Percentiles rank a stretch among this genome's conserved stretches.
phyloP scores from a whole-genome alignment of 345 rosid species.

The Rhizophora mangle region DNA sequence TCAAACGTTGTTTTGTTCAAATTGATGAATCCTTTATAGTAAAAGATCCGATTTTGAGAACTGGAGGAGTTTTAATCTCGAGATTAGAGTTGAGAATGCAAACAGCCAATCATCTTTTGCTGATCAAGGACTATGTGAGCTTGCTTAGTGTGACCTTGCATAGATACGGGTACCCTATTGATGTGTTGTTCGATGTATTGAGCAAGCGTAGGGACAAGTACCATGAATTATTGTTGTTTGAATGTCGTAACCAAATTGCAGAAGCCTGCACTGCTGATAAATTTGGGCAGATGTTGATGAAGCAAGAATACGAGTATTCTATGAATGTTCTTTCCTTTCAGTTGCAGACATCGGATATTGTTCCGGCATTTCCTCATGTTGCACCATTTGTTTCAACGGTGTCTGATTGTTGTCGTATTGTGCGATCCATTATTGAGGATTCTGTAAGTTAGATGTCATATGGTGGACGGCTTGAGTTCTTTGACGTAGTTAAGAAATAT shows the following conservation, averaged over 20 bases:
- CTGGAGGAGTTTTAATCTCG: slow-evolving; percentile 82
- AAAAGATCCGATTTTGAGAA: slow-evolving; percentile 82
- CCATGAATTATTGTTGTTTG: slow-evolving; percentile 82
- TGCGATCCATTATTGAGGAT: slow-evolving; percentile 89
- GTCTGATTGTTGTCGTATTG: slow-evolving; percentile 93
- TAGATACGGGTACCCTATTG: slow-evolving; percentile 82
- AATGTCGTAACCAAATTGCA: slow-evolving; percentile 82
- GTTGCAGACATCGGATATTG: slow-evolving; percentile 80
- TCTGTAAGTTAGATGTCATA: slow-evolving; percentile 94
- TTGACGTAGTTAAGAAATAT: slow-evolving; percentile 85
- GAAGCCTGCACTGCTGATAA: slow-evolving; percentile 89
- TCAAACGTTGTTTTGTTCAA: slow-evolving; percentile 91
- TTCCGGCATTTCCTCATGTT: slow-evolving; percentile 83
- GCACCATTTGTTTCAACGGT: slow-evolving; percentile 92
- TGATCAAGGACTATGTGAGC: slow-evolving; percentile 95
- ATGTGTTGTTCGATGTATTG: slow-evolving; percentile 81
- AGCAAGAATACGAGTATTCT: slow-evolving; percentile 88
- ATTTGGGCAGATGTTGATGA: slow-evolving; percentile 98
- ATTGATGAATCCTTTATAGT: slow-evolving; percentile 92
- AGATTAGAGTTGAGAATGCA: slow-evolving; percentile 94
- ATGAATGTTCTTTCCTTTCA: slow-evolving; percentile 98
- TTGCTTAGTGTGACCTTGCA: slow-evolving; percentile 86
- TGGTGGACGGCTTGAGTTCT: slow-evolving; percentile 93
- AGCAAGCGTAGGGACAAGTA: slow-evolving; percentile 91
- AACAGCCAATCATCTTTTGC: slow-evolving; percentile 85